Base-by-base conservation (phyloP, 2,329 filamentous ascomycete species). In the Monilinia vaccinii-corymbosi region DNA sequence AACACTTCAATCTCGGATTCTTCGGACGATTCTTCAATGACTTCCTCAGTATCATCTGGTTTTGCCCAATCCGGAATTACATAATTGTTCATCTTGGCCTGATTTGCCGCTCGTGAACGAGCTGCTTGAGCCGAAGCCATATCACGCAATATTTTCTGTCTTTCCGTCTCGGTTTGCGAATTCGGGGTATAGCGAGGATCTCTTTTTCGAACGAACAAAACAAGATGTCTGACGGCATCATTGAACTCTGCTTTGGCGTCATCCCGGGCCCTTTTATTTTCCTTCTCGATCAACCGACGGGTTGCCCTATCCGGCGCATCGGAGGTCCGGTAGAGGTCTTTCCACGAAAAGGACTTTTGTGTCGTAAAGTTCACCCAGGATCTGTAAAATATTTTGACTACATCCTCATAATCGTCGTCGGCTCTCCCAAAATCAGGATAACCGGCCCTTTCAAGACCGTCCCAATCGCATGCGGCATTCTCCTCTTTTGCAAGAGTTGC, bases 281-380 rank as follows among this genome's bases (percentile, higher is more conserved):
- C 93, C 73, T 96, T 97, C 71, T 97, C 94, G 86, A 97, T 96
- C 44, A 90, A 70, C 36, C 94, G 83, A 56, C 93, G 85, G 18
- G 90, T 80, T 42, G 87, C 83, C 55, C 94, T 85, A 74, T 99
- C 93, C 1, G 91, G 91, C 1, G 91, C 93, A 67, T 97, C 91
- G 0, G 88, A 87, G 23, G 91, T 79, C 53, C 88, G 82, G 74
- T 95, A 94, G 62, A 84, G 81, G 71, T 99, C 92, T 71, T 87
- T 89, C 93, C 94, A 99, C 1, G 88, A 80, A 71, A 96, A 99
- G 0, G 83, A 84, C 72, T 97, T 97, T 47, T 77, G 81, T 0
- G 94, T 97, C 0, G 86, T 81, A 73, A 97, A 99, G 36, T 82
- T 82, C 45, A 81, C 78, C 94, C 94, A 99, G 0, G 76, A 76